A percentile compares a stretch with the other conserved stretches of the same genome.
phyloP scores from a whole-genome alignment of 768 basidiomycete genomes.

The Tylopilus rubrobrunneus region DNA sequence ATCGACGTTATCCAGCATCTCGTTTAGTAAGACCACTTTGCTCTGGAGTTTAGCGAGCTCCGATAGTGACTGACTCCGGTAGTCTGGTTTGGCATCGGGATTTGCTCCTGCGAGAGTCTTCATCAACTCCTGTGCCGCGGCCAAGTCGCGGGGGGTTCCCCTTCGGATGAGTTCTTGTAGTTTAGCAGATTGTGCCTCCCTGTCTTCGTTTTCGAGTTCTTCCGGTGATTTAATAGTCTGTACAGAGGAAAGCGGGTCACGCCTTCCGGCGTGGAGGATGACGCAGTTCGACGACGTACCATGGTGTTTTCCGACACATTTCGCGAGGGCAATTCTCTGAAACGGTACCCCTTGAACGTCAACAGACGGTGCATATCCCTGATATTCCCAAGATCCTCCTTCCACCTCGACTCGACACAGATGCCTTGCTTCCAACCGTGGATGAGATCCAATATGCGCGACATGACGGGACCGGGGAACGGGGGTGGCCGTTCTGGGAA shows the following conservation, averaged over 20 bases:
- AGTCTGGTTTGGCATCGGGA: constrained; percentile 92
- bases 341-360: constrained; percentile 89
- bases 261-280: neutral
- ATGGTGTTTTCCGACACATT: constrained; percentile 17
- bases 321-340: constrained; percentile 47
- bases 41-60: constrained; percentile 94
- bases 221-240: constrained; percentile 93
- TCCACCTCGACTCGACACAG: constrained; percentile 84
- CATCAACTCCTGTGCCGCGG: constrained; percentile 96
- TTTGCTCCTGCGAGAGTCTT: constrained; percentile 92
- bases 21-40: constrained; percentile 93
- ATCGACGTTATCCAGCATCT: constrained; percentile 94
- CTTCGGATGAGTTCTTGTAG: constrained; percentile 97
- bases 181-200: constrained; percentile 93
- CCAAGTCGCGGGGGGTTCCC: constrained; percentile 92
- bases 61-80: constrained; percentile 80
- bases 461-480: constrained; percentile 93
- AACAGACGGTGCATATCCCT: constrained; percentile 95
- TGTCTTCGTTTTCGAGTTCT: constrained; percentile 93
- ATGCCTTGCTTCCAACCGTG: constrained; percentile 94
- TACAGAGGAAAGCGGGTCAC: neutral
- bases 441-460: constrained; percentile 87
- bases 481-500: constrained; percentile 98
- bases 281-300: constrained; percentile 9
- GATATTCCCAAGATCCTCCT: constrained; percentile 95